phyloP scores from a whole-genome alignment of 768 basidiomycete genomes.

The Sarcodon sp. region DNA sequence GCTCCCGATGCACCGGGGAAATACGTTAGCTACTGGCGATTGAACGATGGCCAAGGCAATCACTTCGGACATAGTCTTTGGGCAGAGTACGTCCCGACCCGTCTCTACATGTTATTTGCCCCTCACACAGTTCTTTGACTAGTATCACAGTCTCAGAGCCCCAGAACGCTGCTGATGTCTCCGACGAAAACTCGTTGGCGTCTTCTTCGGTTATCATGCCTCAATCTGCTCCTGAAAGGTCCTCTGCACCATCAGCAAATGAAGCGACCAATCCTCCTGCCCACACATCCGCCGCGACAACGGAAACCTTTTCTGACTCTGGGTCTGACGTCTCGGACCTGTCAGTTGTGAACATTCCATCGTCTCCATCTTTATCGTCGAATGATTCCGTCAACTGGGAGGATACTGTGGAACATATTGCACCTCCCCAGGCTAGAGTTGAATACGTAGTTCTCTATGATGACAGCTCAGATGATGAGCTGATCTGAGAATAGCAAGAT shows the following conservation, averaged over 20 bases:
- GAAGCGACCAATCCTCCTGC: conserved; percentile 4
- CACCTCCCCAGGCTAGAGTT: conserved; percentile 15
- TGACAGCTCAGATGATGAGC: conserved; percentile 41
- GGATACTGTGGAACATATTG: conserved; percentile 29
- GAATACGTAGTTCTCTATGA: conserved; percentile 72
- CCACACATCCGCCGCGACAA: conserved; percentile 9
- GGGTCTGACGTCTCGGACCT: conserved; percentile 31
- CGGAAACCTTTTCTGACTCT: conserved; percentile 14
- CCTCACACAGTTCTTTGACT: not conserved
- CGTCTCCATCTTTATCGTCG: conserved; percentile 17
- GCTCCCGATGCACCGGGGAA: conserved; percentile 65
- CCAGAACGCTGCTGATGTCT: conserved; percentile 8
- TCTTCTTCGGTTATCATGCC: conserved; percentile 70
- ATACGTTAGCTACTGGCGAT: conserved; percentile 68
- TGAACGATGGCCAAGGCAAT: conserved; percentile 43
- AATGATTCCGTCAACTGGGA: conserved; percentile 36
- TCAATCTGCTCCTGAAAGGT: conserved; percentile 13
- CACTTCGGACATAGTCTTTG: conserved; percentile 67
- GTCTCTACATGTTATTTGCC: not conserved
- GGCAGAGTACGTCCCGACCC: conserved; percentile 50
- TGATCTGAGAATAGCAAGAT: no score
- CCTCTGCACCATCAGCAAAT: conserved; percentile 4
- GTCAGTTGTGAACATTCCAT: conserved; percentile 49
- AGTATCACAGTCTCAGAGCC: conserved; percentile 62
- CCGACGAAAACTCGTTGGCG: conserved; percentile 39